Base-by-base conservation (phyloP, 441 rosid genomes). In the Populus hybrid region DNA sequence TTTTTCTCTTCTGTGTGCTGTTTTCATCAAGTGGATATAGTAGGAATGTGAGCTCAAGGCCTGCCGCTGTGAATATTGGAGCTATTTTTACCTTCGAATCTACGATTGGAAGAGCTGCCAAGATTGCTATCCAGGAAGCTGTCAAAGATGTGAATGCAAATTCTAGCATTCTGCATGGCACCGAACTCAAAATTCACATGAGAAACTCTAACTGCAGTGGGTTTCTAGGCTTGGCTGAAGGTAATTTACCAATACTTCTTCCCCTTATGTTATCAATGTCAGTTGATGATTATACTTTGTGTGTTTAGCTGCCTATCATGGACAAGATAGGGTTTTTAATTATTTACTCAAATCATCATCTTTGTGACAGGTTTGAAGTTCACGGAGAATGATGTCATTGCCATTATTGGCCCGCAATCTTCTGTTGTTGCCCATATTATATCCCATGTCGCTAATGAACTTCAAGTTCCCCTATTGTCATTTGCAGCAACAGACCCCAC, bases 101-200 rank as follows among this genome's bases (percentile, higher is more conserved):
- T 63, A 81, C 88, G 61, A 88, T 91, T 34, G 99, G 98, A 70
- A 89, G 81, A 85, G 97, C 88, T 76, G 97, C 99, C 70, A 88
- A 91, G 87, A 83, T 92, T 84, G 98, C 98, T 61, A 92, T 96
- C n/a, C 83, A 88, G 9, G 92, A 90, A 85, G 99, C 99, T 81
- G 87, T 91, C 72, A 91, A 91, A 78, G 97, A 95, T 84, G 93
- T 95, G 34, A 95, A 95, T 72, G 83, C 91, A 65, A 85, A 88
- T 77, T 87, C 89, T 0, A 80, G 85, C 85, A 81, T 95, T 82
- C 94, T 93, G 24, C 80, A 12, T 10, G 93, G 92, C 72, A 86
- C 91, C 21, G 79, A 84, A 71, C 88, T 95, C 75, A 74, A 50
- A 9, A 38, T 92, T 61, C 74, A 75, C 32, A 83, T 87, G 91